Percentiles rank a stretch among this genome's conserved stretches.
Evolutionary conservation across 2,329 filamentous ascomycete species (phyloP).

Genomic region (Canariomyces notabilis): DNA sequence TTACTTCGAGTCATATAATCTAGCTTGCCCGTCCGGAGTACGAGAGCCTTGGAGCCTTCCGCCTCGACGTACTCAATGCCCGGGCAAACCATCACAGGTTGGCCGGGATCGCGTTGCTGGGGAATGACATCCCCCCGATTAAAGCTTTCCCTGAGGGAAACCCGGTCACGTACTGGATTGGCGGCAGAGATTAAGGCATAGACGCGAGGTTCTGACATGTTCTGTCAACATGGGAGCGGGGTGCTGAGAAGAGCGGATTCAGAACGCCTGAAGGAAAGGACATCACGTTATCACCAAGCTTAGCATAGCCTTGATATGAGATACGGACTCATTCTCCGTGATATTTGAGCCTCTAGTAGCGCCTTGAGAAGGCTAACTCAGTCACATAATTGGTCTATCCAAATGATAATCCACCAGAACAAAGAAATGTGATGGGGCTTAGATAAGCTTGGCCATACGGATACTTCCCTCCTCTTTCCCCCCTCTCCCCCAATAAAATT

Average conservation of each 20-base stretch:
- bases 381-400: too few species aligned
- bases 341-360: too few species aligned
- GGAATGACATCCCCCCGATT: background rate
- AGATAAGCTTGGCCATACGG: background rate
- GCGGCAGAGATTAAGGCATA: too few species aligned
- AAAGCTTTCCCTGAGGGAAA: background rate
- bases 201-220: too few species aligned
- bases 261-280: too few species aligned
- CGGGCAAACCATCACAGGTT: conserved; percentile 8
- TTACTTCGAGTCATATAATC: background rate
- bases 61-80: conserved; percentile 9
- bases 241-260: too few species aligned
- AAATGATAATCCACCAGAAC: background rate
- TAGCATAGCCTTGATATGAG: too few species aligned
- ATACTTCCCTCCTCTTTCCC: background rate
- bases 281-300: too few species aligned
- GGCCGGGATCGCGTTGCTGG: conserved; percentile 8
- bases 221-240: too few species aligned
- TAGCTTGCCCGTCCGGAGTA: conserved; percentile 13
- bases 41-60: conserved; percentile 1
- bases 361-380: too few species aligned
- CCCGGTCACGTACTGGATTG: background rate
- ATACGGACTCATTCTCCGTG: too few species aligned
- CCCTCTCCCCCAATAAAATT: too few species aligned
- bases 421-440: background rate